Percentiles rank a stretch among this genome's conserved stretches.
phyloP scores from a whole-genome alignment of 805 yeast genomes.

The Naumovozyma dairenensis region DNA sequence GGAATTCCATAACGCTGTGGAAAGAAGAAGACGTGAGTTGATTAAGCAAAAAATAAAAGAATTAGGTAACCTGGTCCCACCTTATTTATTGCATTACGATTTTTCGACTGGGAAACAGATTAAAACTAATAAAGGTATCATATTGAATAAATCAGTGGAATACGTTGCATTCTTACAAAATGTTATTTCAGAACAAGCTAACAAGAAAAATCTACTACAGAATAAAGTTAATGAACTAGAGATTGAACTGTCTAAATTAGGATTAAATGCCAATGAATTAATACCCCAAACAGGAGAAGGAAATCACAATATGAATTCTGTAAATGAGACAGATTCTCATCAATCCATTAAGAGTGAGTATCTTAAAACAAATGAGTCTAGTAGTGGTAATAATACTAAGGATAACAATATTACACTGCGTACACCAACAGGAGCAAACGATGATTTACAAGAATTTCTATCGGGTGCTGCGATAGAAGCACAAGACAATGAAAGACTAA shows the following conservation, averaged over 20 bases:
- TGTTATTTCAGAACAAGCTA: constrained; percentile 49
- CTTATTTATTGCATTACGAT: constrained; percentile 45
- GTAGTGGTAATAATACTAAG: too few relatives aligned
- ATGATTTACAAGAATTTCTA: constrained; percentile 24
- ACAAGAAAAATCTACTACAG: constrained; percentile 34
- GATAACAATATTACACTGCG: too few relatives aligned
- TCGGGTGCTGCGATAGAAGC: constrained; percentile 26
- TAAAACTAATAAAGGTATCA: constrained; percentile 75
- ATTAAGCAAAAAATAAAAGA: constrained; percentile 85
- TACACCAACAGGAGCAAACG: constrained; percentile 5
- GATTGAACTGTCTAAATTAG: constrained; percentile 4
- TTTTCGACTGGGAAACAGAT: constrained; percentile 45
- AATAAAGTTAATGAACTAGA: constrained; percentile 31
- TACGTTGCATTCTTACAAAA: constrained; percentile 59
- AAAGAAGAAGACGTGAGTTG: constrained; percentile 80
- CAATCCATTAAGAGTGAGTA: too few relatives aligned
- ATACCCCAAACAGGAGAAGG: too few relatives aligned
- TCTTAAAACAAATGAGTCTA: too few relatives aligned
- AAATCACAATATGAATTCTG: neutral
- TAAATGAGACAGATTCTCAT: neutral
- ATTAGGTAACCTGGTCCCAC: constrained; percentile 73
- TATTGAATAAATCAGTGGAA: constrained; percentile 68
- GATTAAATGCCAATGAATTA: too few relatives aligned
- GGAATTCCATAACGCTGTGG: constrained; percentile 91
- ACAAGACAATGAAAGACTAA: constrained; percentile 25